phyloP scores from a whole-genome alignment of 805 yeast genomes.

The Spathaspora arborariae region DNA sequence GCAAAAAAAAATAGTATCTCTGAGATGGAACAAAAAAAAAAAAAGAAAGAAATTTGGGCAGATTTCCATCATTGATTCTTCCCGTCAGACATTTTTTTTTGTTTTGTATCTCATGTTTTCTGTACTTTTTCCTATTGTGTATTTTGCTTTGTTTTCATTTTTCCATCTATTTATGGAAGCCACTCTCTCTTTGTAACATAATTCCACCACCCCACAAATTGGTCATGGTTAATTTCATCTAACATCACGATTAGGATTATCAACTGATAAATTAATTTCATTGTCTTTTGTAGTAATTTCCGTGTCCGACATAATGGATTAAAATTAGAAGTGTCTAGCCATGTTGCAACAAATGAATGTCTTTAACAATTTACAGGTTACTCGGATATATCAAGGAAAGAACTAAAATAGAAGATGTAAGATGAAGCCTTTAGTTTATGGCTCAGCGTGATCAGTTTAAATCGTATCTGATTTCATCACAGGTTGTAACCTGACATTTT shows the following conservation, averaged over 20 bases:
- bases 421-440: too few relatives aligned
- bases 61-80: neutral
- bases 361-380: neutral
- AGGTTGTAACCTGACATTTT: too few relatives aligned
- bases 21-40: neutral
- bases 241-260: neutral
- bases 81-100: neutral
- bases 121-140: neutral
- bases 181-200: neutral
- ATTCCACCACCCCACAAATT: neutral
- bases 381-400: neutral
- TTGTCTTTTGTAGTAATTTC: neutral
- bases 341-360: neutral
- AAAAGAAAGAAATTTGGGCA: neutral
- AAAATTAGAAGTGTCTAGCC: neutral
- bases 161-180: neutral
- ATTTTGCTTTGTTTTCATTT: neutral
- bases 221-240: neutral
- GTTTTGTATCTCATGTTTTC: neutral
- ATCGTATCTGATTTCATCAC: neutral
- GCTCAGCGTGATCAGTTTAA: neutral
- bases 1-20: neutral
- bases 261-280: neutral
- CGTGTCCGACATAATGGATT: neutral
- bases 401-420: too few relatives aligned